These are phyloP conservation scores for Neoscytalidium dimidiatum DNA, from an alignment of 2,329 filamentous ascomycete species.

Conservation along the genomic window DNA sequence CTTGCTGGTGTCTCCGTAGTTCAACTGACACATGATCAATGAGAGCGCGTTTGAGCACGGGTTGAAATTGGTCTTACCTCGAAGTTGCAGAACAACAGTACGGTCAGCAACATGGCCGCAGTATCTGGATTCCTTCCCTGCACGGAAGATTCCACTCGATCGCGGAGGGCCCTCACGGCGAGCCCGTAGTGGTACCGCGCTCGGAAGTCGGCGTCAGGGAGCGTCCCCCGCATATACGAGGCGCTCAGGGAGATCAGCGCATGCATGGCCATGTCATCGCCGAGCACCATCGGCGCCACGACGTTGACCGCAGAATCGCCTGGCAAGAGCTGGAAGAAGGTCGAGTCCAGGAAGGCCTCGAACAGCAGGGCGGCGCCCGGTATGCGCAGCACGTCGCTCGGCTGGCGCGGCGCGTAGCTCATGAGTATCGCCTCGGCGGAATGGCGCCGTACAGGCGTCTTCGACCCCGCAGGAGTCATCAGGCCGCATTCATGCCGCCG, in stretches of 20 bases:
- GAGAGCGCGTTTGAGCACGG: neutral
- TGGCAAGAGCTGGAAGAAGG: neutral
- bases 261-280: neutral
- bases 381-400: neutral
- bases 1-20: neutral
- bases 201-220: neutral
- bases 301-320: neutral
- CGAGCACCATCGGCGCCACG: neutral
- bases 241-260: neutral
- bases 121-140: neutral
- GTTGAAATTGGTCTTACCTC: neutral
- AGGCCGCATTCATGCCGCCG: too few relatives aligned
- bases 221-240: neutral
- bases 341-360: neutral
- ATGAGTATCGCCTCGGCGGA: too few relatives aligned
- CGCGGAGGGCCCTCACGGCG: neutral
- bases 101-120: neutral
- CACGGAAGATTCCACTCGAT: neutral
- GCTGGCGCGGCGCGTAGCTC: too few relatives aligned
- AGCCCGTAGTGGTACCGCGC: neutral
- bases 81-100: neutral
- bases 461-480: too few relatives aligned
- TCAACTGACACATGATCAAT: neutral
- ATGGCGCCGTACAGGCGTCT: too few relatives aligned
- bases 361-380: neutral